A percentile compares a stretch with the other conserved stretches of the same genome.
Conservation (phyloP, 305 asterid genomes). For the Fraxinus floribunda region DNA sequence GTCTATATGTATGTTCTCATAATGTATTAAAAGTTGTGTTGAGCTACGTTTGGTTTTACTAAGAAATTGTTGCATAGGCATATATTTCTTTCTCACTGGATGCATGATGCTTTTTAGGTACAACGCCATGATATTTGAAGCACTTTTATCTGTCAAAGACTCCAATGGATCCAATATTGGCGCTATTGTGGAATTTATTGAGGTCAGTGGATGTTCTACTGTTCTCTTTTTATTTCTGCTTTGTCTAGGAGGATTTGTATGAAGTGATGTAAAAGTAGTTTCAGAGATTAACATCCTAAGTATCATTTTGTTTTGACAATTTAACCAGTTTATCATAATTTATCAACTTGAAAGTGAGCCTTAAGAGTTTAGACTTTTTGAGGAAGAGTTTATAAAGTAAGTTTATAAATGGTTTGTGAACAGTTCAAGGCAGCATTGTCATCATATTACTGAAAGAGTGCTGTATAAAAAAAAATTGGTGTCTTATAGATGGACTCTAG, state of each 20-base stretch:
- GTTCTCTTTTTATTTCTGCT: not conserved
- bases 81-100: conserved; percentile 7
- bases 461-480: not conserved
- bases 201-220: conserved; percentile 40
- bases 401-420: not conserved
- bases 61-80: conserved; percentile 17
- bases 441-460: not conserved
- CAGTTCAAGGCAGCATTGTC: not conserved
- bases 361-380: not conserved
- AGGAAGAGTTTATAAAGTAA: conserved; percentile 1
- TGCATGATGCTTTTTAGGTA: conserved; percentile 32
- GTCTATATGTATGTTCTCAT: not conserved
- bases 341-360: conserved; percentile 7
- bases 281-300: not conserved
- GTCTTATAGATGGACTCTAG: not conserved
- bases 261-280: not conserved
- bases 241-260: not conserved
- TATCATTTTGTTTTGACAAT: not conserved
- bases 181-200: conserved; percentile 48
- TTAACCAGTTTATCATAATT: not conserved
- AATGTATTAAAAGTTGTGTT: not conserved
- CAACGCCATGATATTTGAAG: conserved; percentile 50
- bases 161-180: conserved; percentile 48
- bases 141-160: conserved; percentile 47
- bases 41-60: not conserved